A percentile compares a stretch with the other conserved stretches of the same genome.
Conservation (phyloP, 2,329 filamentous ascomycete genomes). For the Albifimbria verrucaria region DNA sequence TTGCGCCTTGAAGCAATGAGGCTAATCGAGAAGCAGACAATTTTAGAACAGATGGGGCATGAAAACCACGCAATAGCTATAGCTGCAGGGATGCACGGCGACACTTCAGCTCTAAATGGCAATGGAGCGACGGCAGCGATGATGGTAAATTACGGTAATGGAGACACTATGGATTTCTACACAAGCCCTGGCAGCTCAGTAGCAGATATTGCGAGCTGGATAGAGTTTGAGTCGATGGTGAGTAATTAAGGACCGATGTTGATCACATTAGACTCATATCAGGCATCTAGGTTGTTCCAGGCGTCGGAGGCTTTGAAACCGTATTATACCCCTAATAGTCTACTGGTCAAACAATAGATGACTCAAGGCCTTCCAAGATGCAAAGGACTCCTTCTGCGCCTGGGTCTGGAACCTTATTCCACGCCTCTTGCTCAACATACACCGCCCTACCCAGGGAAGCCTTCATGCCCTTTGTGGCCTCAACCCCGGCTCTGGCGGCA, state of each 20-base stretch:
- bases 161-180: background rate
- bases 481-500: slow-evolving; percentile 61
- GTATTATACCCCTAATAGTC: no score
- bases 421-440: slow-evolving; percentile 67
- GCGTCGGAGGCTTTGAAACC: slow-evolving; percentile 2
- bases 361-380: no score
- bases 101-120: background rate
- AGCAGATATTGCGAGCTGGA: background rate
- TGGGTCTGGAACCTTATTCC: slow-evolving; percentile 69
- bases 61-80: background rate
- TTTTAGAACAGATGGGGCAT: background rate
- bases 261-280: background rate
- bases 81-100: background rate
- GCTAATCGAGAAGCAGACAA: background rate
- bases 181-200: background rate
- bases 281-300: background rate
- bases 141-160: background rate
- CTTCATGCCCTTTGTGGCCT: slow-evolving; percentile 70
- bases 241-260: background rate
- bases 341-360: no score
- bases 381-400: slow-evolving; percentile 58
- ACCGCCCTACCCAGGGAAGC: slow-evolving; percentile 70
- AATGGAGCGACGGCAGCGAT: background rate
- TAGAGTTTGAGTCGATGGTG: background rate
- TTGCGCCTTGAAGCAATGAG: slow-evolving; percentile 11